Percentiles rank a stretch among this genome's conserved stretches.
Conservation (phyloP, 1,284 basidiomycete species). For the Melanopsichium pennsylvanicum region DNA sequence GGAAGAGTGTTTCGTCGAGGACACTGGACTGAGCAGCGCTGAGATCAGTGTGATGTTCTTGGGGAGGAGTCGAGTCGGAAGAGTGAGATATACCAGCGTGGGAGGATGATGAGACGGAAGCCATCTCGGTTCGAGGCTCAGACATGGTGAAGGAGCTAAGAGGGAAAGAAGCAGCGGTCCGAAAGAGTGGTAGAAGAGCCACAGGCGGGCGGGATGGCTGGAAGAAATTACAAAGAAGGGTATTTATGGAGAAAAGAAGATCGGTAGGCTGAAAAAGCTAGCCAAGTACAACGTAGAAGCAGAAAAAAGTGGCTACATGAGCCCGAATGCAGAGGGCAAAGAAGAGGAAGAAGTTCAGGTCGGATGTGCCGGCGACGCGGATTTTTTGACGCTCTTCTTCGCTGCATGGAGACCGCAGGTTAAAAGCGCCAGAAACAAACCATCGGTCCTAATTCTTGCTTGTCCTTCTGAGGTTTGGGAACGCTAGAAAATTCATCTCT, state of each 20-base stretch:
- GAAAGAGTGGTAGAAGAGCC: too few species aligned
- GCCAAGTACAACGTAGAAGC: too few species aligned
- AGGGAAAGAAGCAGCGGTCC: neutral
- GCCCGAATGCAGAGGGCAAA: too few species aligned
- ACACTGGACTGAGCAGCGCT: conserved; percentile 19
- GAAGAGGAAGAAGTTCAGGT: too few species aligned
- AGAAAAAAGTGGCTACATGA: neutral
- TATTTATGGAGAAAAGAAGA: too few species aligned
- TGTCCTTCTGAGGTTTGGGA: neutral
- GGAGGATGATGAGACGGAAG: conserved; percentile 9
- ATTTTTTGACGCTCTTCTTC: neutral
- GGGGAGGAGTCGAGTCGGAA: conserved; percentile 9
- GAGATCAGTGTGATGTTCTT: neutral
- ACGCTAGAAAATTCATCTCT: too few species aligned
- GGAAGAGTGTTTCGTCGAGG: conserved; percentile 59
- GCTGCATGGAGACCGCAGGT: neutral
- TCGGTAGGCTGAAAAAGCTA: too few species aligned
- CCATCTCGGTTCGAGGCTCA: conserved; percentile 14
- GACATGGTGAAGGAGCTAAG: conserved; percentile 7
- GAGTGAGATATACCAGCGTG: conserved; percentile 8
- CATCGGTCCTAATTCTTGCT: too few species aligned
- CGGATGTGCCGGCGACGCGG: conserved; percentile 15
- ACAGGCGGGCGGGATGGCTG: too few species aligned
- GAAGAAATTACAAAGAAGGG: too few species aligned
- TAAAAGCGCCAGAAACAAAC: too few species aligned